Evolutionary conservation across 768 basidiomycete species (phyloP).

Genomic region (Tylopilus sp.): DNA sequence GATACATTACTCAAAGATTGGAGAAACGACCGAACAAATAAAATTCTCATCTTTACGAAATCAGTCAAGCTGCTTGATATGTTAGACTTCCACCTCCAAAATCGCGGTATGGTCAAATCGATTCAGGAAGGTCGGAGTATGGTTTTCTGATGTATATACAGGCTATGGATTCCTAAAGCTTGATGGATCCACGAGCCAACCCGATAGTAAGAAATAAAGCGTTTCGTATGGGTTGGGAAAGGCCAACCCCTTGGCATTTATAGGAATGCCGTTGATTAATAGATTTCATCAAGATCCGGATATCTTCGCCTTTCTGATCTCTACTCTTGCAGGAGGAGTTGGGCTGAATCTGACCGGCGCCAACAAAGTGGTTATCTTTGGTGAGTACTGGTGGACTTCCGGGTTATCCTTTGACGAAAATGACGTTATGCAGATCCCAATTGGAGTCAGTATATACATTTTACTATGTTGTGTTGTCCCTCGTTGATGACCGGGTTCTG

Average conservation of each 20-base stretch:
- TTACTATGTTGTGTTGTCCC: neutral
- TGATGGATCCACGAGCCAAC: conserved; percentile 71
- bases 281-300: conserved; percentile 71
- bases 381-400: conserved; percentile 35
- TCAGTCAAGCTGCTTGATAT: conserved; percentile 87
- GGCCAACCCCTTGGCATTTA: neutral
- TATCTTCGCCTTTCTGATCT: conserved; percentile 82
- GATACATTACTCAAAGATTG: conserved; percentile 62
- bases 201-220: conserved; percentile 51
- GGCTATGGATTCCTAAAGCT: conserved; percentile 66
- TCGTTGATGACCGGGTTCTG: neutral
- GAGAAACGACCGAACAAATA: conserved; percentile 66
- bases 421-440: conserved; percentile 63
- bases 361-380: conserved; percentile 92
- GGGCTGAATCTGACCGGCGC: conserved; percentile 89
- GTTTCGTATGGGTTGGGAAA: neutral
- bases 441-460: conserved; percentile 77
- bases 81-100: conserved; percentile 72
- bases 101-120: conserved; percentile 37
- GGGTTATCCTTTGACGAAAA: neutral
- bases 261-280: conserved; percentile 87
- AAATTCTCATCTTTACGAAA: conserved; percentile 92
- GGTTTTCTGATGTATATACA: conserved; percentile 16
- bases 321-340: conserved; percentile 88
- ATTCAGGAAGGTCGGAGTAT: neutral